Base-by-base conservation (phyloP, 768 basidiomycete genomes). In the Tylopilus sp. region DNA sequence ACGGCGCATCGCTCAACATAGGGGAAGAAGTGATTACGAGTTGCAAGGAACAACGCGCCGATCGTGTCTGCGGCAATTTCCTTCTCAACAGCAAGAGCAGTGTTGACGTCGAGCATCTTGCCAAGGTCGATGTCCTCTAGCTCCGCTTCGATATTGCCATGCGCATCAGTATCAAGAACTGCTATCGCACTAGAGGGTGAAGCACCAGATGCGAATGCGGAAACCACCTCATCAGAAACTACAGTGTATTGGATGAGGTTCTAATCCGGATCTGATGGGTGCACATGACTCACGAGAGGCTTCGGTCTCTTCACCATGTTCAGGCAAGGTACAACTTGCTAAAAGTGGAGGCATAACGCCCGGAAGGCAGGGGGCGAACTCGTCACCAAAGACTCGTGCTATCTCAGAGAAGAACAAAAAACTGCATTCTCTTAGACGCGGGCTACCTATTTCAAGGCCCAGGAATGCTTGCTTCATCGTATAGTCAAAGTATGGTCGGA, bases 321-420 rank as follows among this genome's bases (percentile, higher is more conserved):
- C 96, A 41, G 75, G 71, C 72, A 97, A 93, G 59, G 83, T 81
- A 72, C 89, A 87, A 66, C 89, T 94, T 26, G 76, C 75, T 59
- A 98, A 67, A 58, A 99, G 80, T 45, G 90, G 79, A 25, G 95
- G 93, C 28, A 99, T 83, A 55, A 98, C 92, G 55, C 80, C 83
- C 9, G 85, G 81, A 30, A 98, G 81, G 72, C 93, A 98, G 3
- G 80, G 78, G 2, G 92, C 86, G 62, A 98, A 98, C 63, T 98
- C 94, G 52, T 92, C 92, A 45, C 84, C 90, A 64, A 97, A 99
- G 17, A 99, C 93, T 44, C 89, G 82, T n/a, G 94, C 90, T 89
- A 99, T 95, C 57, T 96, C 93, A 51, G 94, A 92, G 63, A 98
- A 98, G 84, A 98, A 98, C 59, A 99, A 76, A 84, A 97, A 98